phyloP scores from a whole-genome alignment of 2,329 filamentous ascomycete species.

The Sporothrix schenckii region DNA sequence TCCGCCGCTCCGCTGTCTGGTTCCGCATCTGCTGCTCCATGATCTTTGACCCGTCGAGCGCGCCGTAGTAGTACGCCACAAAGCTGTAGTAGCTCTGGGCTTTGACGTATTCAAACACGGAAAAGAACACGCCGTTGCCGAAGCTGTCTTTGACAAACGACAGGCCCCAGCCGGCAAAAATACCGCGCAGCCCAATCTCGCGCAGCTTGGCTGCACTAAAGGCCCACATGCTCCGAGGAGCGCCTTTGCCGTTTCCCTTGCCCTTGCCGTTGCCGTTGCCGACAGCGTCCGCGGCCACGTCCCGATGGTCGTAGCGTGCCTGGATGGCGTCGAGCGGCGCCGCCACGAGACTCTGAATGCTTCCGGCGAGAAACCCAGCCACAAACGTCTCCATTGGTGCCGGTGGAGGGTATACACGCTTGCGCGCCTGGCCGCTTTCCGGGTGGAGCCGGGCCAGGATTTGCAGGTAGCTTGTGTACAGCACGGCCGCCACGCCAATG shows the following conservation, averaged over 20 bases:
- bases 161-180: slow-evolving; percentile 73
- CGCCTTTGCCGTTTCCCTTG: slow-evolving; percentile 36
- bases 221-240: slow-evolving; percentile 68
- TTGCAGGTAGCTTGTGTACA: slow-evolving; percentile 76
- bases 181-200: slow-evolving; percentile 71
- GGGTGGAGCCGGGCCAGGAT: slow-evolving; percentile 68
- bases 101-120: slow-evolving; percentile 75
- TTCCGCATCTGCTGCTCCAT: slow-evolving; percentile 31
- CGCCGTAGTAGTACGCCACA: slow-evolving; percentile 70
- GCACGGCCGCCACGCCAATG: slow-evolving; percentile 70
- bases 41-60: slow-evolving; percentile 56
- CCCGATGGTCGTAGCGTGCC: slow-evolving; percentile 66
- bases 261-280: slow-evolving; percentile 37
- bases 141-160: slow-evolving; percentile 70
- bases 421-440: slow-evolving; percentile 59
- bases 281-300: slow-evolving; percentile 46
- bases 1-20: slow-evolving; percentile 52
- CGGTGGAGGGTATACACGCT: slow-evolving; percentile 71
- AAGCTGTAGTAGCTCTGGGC: slow-evolving; percentile 73
- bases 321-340: slow-evolving; percentile 77
- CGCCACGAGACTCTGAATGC: slow-evolving; percentile 70
- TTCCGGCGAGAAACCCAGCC: slow-evolving; percentile 70
- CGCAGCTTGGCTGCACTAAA: slow-evolving; percentile 68
- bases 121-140: slow-evolving; percentile 73
- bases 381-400: slow-evolving; percentile 65